These are phyloP conservation scores for Leccinum griseonigrum DNA, from an alignment of 1,284 basidiomycete genomes.

Conservation along the genomic window DNA sequence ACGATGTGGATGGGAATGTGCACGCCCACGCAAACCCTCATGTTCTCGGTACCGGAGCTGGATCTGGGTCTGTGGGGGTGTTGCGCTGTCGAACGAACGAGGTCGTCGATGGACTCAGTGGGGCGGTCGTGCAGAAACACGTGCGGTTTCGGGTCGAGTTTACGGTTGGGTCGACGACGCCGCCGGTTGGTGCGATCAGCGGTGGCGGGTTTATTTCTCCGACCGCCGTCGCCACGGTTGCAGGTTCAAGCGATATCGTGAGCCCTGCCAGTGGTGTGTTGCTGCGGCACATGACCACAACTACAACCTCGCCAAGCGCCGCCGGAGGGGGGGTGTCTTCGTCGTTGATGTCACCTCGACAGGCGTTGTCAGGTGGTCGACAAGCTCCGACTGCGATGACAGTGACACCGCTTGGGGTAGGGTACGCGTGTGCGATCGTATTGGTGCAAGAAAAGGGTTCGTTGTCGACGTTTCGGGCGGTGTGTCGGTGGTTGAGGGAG, in stretches of 20 bases:
- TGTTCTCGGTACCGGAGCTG: not conserved
- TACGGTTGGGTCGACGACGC: slow-evolving; percentile 40
- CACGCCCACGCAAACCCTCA: slow-evolving; percentile 5
- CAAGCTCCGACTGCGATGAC: not conserved
- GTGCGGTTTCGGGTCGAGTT: slow-evolving; percentile 65
- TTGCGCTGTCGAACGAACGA: slow-evolving; percentile 72
- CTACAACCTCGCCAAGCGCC: slow-evolving; percentile 10
- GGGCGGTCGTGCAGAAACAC: slow-evolving; percentile 50
- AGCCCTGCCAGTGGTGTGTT: not conserved
- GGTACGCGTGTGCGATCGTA: slow-evolving; percentile 48
- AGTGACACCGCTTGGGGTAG: slow-evolving; percentile 5
- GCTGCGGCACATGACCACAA: not conserved
- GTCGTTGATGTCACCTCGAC: slow-evolving; percentile 19
- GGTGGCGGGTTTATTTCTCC: slow-evolving; percentile 17
- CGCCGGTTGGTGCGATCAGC: slow-evolving; percentile 11
- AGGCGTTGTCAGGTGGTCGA: slow-evolving; percentile 26
- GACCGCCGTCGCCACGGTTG: not conserved
- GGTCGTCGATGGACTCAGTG: slow-evolving; percentile 38
- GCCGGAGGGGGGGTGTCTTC: slow-evolving; percentile 12
- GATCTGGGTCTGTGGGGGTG: slow-evolving; percentile 26
- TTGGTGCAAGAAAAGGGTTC: slow-evolving; percentile 90
- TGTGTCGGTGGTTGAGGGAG: slow-evolving; percentile 70
- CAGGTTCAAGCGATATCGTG: not conserved
- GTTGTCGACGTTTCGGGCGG: slow-evolving; percentile 72
- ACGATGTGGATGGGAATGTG: slow-evolving; percentile 42